Evolutionary conservation across 371 early-diverging fungal species (phyloP), one percentile per base, ranked within the genome.

Genomic region (Mortierella sp.): DNA sequence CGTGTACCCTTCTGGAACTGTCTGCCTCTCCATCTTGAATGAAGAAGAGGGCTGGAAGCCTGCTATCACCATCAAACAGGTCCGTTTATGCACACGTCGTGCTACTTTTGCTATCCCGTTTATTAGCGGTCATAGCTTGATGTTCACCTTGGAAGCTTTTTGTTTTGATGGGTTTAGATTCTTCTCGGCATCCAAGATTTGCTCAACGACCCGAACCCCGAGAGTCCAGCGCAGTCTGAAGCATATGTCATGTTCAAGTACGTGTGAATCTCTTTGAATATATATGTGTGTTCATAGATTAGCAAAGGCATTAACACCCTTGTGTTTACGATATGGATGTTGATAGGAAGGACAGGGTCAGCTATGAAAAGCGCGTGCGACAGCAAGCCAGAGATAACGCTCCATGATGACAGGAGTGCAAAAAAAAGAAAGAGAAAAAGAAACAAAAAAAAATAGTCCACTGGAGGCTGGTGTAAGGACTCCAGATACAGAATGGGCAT

Each of bases 31-130:
- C n/a, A 99, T 99, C 68, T 79, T 99, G 60, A 95, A 96, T 66
- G 97, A 95, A 63, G 97, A 96, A 27, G 91, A 98, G 66, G 97
- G 91, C 57, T 98, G 98, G 98, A 96, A 98, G 78, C 99, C 99
- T 13, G 94, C 97, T 12, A 94, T 99, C 58, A 99, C 98, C 6
- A 87, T 99, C 58, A 96, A 98, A 68, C 98, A 99, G 84, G 96
- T 96, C 82, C 62, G 79, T 4, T 34, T 10, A 34, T 61, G 18
- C 13, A 12, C 31, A 34, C n/a, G 24, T 28, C 16, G 30, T 46
- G 16, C 12, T 30, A 30, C 30, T 26, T 28, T 19, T n/a, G 8
- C 28, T 13, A 5, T 26, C 14, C 16, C 10, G 31, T 52, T 30
- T 53, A n/a, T 30, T 30, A 34, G 34, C 4, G 10, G 34, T 34